Percentiles rank a stretch among this genome's conserved stretches.
Evolutionary conservation across 2,329 filamentous ascomycete species (phyloP).

Genomic region (Phoma herbarum): DNA sequence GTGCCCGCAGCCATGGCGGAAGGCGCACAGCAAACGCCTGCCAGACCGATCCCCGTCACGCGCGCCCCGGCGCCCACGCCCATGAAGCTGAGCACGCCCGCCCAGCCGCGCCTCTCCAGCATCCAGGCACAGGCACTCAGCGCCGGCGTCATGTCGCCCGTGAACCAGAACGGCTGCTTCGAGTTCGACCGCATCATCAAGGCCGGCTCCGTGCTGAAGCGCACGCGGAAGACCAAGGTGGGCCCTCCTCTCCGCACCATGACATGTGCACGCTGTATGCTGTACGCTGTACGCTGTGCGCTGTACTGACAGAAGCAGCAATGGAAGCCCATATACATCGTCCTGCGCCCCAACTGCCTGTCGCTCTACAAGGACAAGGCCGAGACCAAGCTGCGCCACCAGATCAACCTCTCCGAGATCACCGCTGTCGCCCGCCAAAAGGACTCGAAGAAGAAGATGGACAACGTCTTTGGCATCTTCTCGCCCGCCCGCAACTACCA

Average conservation of each 20-base stretch:
- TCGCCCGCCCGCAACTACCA: slow-evolving; percentile 91
- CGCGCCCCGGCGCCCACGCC: slow-evolving; percentile 20
- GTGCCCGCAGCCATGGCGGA: slow-evolving; percentile 38
- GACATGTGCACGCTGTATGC: background rate
- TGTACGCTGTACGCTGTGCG: background rate
- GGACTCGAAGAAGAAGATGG: slow-evolving; percentile 85
- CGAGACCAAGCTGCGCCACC: slow-evolving; percentile 87
- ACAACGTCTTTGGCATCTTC: slow-evolving; percentile 91
- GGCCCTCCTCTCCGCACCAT: background rate
- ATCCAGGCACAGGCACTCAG: slow-evolving; percentile 31
- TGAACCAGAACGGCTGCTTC: slow-evolving; percentile 95
- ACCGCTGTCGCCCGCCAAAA: slow-evolving; percentile 90
- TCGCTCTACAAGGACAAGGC: slow-evolving; percentile 93
- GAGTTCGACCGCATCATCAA: slow-evolving; percentile 95
- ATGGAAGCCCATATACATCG: slow-evolving; percentile 90
- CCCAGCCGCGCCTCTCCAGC: slow-evolving; percentile 36
- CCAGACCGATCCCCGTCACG: slow-evolving; percentile 31
- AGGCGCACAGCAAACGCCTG: slow-evolving; percentile 35
- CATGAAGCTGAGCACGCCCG: slow-evolving; percentile 42
- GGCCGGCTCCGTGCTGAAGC: slow-evolving; percentile 83
- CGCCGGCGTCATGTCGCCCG: slow-evolving; percentile 75
- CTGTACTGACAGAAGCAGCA: slow-evolving; percentile 63
- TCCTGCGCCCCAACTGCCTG: slow-evolving; percentile 87
- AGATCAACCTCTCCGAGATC: slow-evolving; percentile 86
- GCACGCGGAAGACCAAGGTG: slow-evolving; percentile 91